Percentiles rank a stretch among this genome's conserved stretches.
phyloP scores from a whole-genome alignment of 345 rosid genomes.

The Hypericum perforatum region DNA sequence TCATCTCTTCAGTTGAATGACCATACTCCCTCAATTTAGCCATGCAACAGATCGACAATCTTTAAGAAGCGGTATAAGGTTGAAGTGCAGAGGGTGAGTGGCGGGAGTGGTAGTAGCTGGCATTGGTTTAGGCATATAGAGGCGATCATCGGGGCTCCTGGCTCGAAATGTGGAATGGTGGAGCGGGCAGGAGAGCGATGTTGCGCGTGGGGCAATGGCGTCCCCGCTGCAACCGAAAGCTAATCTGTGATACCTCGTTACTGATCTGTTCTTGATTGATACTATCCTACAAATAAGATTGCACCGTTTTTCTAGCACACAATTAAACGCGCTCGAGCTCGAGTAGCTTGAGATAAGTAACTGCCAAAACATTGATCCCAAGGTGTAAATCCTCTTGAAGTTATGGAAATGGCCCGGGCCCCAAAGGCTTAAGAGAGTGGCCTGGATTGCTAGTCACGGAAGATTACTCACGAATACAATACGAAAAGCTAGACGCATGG shows the following conservation, averaged over 20 bases:
- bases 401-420: background rate
- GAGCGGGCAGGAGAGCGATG: slow-evolving; percentile 6
- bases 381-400: slow-evolving; percentile 44
- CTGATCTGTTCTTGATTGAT: background rate
- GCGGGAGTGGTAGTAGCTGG: slow-evolving; percentile 46
- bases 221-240: slow-evolving; percentile 13
- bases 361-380: slow-evolving; percentile 69
- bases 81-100: slow-evolving; percentile 64
- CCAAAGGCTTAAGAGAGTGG: background rate
- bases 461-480: background rate
- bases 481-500: background rate
- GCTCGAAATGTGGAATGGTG: background rate
- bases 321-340: too few relatives aligned
- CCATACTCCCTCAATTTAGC: too few relatives aligned
- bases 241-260: too few relatives aligned
- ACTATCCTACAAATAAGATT: too few relatives aligned
- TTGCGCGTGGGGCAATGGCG: background rate
- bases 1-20: too few relatives aligned
- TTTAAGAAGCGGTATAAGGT: slow-evolving; percentile 86
- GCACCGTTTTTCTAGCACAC: too few relatives aligned
- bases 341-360: slow-evolving; percentile 39
- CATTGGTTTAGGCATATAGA: slow-evolving; percentile 89
- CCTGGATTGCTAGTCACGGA: background rate
- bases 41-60: slow-evolving; percentile 85
- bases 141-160: slow-evolving; percentile 49